Evolutionary conservation across 2,329 filamentous ascomycete genomes (phyloP), one percentile per base, ranked within the genome.

Genomic region (Neocucurbitaria cava): DNA sequence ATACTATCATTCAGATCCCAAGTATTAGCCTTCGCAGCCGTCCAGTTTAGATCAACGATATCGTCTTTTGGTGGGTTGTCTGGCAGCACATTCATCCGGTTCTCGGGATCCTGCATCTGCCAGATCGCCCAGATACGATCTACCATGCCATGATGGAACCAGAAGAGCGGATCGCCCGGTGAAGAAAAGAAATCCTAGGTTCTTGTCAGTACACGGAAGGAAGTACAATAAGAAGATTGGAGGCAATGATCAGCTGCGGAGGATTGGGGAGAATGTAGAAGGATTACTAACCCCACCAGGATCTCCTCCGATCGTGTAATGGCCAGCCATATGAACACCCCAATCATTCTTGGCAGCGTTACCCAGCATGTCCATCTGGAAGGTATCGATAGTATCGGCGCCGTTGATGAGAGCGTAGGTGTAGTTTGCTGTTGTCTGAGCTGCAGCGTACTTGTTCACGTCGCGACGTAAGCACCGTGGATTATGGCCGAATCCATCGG

Each of bases 61-160:
- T 68, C 65, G 38, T 65, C 52, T 8, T 45, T 45, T 1, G 61
- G 48, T 6, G 65, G 63, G 21, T 50, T 62, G 3, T 61, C 62
- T 2, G 65, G 64, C 9, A 68, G 45, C 10, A 61, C 56, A 36
- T 62, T 58, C 65, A 68, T 68, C 3, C 65, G 52, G 3, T 63
- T 64, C 35, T 67, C 65, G 1, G 64, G 65, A 49, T 80, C 72
- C 35, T 78, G 68, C 17, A 38, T 78, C 65, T 83, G 79, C 81
- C 81, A 83, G 23, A 79, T 79, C 78, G 77, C 79, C 75, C 76
- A 83, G 4, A 77, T 66, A 6, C 78, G 71, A 59, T 83, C 81
- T 20, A 83, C 75, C 68, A 77, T 76, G 9, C 73, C 75, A 54
- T 83, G 81, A 57, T 82, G 80, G 42, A 79, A 73, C 66, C 72